Evolutionary conservation across 306 rosid species (phyloP).

Genomic region (Trifolium subterraneum): DNA sequence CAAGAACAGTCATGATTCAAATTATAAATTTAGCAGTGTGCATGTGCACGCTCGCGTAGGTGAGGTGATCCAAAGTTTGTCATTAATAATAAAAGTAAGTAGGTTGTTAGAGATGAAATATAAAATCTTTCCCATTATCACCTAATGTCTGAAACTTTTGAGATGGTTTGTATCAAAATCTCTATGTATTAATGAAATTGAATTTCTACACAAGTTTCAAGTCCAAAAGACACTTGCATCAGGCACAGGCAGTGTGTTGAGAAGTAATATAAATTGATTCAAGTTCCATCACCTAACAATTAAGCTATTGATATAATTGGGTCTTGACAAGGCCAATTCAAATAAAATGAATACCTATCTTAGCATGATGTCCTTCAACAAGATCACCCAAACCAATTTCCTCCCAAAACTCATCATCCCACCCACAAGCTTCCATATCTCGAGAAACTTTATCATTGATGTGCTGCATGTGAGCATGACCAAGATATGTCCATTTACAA

Average conservation of each 20-base stretch:
- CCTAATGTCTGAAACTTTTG: constrained; percentile 11
- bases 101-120: constrained; percentile 11
- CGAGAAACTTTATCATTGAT: constrained; percentile 70
- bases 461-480: constrained; percentile 96
- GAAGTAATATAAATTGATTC: constrained; percentile 18
- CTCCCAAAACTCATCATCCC: constrained; percentile 99
- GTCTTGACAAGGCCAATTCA: constrained; percentile 24
- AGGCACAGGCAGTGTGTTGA: background rate
- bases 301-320: constrained; percentile 21
- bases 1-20: constrained; percentile 2
- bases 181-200: background rate
- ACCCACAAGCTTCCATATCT: constrained; percentile 95
- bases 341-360: constrained; percentile 69
- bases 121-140: background rate
- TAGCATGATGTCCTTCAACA: constrained; percentile 92
- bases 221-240: constrained; percentile 2
- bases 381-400: constrained; percentile 98
- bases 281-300: constrained; percentile 2
- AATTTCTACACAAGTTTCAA: background rate
- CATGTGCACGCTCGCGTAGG: background rate
- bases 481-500: constrained; percentile 98
- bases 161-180: constrained; percentile 16
- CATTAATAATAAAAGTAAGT: constrained; percentile 24
- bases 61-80: constrained; percentile 14
- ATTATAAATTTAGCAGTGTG: constrained; percentile 13